A percentile compares a stretch with the other conserved stretches of the same genome.
Evolutionary conservation across 2,329 filamentous ascomycete genomes (phyloP).

Genomic region (Penicillium sp.): DNA sequence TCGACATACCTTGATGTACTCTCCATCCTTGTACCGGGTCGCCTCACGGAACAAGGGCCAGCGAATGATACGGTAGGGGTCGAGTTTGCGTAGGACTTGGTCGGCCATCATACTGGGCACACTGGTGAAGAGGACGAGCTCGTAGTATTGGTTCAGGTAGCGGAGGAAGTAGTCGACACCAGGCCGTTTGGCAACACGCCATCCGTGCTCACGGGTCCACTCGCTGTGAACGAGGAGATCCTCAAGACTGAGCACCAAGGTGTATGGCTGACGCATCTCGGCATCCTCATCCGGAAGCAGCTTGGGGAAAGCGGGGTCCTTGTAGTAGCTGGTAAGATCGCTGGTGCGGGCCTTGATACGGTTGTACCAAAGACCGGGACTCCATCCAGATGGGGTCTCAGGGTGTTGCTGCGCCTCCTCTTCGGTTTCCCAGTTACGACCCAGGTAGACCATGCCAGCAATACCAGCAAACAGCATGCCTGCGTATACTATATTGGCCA

Average conservation of each 20-base stretch:
- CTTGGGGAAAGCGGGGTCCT: slow-evolving; percentile 89
- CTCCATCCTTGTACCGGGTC: slow-evolving; percentile 91
- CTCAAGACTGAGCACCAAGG: slow-evolving; percentile 82
- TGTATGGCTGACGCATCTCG: slow-evolving; percentile 75
- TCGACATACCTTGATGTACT: slow-evolving; percentile 77
- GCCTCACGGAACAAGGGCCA: slow-evolving; percentile 93
- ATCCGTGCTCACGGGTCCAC: slow-evolving; percentile 88
- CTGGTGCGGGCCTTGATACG: slow-evolving; percentile 66
- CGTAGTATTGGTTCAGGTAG: slow-evolving; percentile 96
- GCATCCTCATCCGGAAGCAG: slow-evolving; percentile 67
- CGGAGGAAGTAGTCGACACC: slow-evolving; percentile 95
- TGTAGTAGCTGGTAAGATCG: slow-evolving; percentile 81
- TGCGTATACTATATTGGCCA: slow-evolving; percentile 67
- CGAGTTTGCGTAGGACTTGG: slow-evolving; percentile 81
- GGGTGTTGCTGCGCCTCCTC: slow-evolving; percentile 62
- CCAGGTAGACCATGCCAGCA: slow-evolving; percentile 62
- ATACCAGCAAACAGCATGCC: slow-evolving; percentile 50
- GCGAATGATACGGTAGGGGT: slow-evolving; percentile 88
- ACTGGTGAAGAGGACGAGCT: slow-evolving; percentile 89
- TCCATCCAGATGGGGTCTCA: slow-evolving; percentile 73
- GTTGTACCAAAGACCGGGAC: slow-evolving; percentile 64
- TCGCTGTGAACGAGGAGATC: slow-evolving; percentile 91
- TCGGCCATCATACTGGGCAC: slow-evolving; percentile 77
- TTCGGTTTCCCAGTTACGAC: slow-evolving; percentile 72
- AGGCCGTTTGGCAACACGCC: slow-evolving; percentile 87